A percentile compares a stretch with the other conserved stretches of the same genome.
phyloP scores from a whole-genome alignment of 805 yeast species.

The Torulaspora delbrueckii region DNA sequence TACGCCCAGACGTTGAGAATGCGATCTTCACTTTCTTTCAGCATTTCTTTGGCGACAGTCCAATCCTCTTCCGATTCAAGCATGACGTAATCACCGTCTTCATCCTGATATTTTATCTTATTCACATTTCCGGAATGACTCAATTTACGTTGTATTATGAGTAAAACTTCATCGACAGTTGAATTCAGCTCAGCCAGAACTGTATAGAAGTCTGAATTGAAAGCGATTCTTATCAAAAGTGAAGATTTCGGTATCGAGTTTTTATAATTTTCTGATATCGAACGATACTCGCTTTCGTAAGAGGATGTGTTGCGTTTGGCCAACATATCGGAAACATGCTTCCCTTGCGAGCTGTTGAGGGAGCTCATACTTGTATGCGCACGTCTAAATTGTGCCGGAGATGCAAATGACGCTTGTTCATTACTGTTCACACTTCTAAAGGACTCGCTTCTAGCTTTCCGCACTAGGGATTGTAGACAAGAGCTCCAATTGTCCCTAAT shows the following conservation, averaged over 20 bases:
- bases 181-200: constrained; percentile 55
- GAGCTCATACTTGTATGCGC: constrained; percentile 31
- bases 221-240: constrained; percentile 40
- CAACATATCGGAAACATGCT: constrained; percentile 30
- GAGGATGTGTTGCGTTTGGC: constrained; percentile 25
- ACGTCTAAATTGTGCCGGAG: constrained; percentile 21
- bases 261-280: constrained; percentile 40
- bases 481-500: constrained; percentile 75
- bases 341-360: constrained; percentile 20
- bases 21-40: constrained; percentile 47
- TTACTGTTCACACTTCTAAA: constrained; percentile 29
- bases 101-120: constrained; percentile 79
- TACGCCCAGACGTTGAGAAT: constrained; percentile 42
- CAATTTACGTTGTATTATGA: constrained; percentile 54
- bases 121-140: constrained; percentile 47
- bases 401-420: constrained; percentile 24
- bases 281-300: constrained; percentile 35
- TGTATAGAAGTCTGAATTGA: constrained; percentile 52
- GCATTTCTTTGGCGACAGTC: constrained; percentile 73
- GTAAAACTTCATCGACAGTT: constrained; percentile 48
- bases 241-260: constrained; percentile 37
- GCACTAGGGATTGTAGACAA: constrained; percentile 44
- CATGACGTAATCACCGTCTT: constrained; percentile 89
- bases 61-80: constrained; percentile 86
- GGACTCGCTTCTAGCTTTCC: constrained; percentile 34